These are phyloP conservation scores for Clarireedia paspali DNA, from an alignment of 2,329 filamentous ascomycete genomes.

Conservation along the genomic window DNA sequence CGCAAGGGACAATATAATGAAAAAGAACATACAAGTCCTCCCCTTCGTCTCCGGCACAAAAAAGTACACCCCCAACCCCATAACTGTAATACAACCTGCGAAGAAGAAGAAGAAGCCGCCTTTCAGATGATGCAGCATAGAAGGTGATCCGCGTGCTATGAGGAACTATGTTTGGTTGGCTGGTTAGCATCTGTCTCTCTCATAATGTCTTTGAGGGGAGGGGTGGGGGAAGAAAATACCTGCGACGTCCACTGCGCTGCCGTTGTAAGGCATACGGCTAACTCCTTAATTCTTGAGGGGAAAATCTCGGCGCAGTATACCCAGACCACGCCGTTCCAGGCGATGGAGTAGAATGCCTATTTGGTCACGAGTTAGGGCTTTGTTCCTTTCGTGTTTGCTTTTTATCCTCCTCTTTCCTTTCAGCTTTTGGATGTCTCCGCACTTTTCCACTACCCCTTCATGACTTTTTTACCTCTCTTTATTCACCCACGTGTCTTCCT, in stretches of 20 bases:
- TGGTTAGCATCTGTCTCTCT: not conserved
- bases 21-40: constrained; percentile 37
- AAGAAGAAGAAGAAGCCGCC: constrained; percentile 37
- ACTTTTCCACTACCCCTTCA: too few species aligned
- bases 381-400: not conserved
- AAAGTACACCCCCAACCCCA: constrained; percentile 60
- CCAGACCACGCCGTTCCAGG: constrained; percentile 25
- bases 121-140: constrained; percentile 14
- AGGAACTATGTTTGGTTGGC: constrained; percentile 9
- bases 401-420: not conserved
- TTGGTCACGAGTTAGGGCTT: not conserved
- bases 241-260: constrained; percentile 17
- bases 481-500: too few species aligned
- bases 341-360: constrained; percentile 21
- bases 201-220: not conserved
- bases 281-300: constrained; percentile 20
- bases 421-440: too few species aligned
- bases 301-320: constrained; percentile 24
- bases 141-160: constrained; percentile 16
- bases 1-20: not conserved
- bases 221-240: not conserved
- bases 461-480: too few species aligned
- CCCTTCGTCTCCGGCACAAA: constrained; percentile 69
- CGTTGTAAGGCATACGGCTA: constrained; percentile 18
- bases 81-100: constrained; percentile 58